Evolutionary conservation across 2,329 filamentous ascomycete species (phyloP), one percentile per base, ranked within the genome.

Genomic region (Cryoendolithus antarcticus): DNA sequence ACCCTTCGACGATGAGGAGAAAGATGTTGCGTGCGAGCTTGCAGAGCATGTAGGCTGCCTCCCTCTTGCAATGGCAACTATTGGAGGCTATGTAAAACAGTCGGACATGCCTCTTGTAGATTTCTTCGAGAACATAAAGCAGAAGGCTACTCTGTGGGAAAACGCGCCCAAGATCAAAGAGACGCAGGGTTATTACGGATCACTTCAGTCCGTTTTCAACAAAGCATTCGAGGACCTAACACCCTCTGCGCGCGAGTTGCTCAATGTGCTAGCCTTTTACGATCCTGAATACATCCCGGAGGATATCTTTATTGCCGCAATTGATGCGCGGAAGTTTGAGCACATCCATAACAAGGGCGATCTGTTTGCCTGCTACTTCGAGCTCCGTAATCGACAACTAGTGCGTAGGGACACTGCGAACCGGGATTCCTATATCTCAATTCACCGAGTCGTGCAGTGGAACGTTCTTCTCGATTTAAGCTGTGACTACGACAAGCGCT

Each of bases 31-130:
- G 5, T 27, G 13, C 7, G 12, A 6, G 6, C 7, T 36, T 11
- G 6, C 34, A n/a, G 11, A 21, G 6, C 7, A 9, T 6, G 12
- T 36, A 6, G 34, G 27, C 9, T 12, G 34, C 11, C 8, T 36
- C 8, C 34, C 34, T 7, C 12, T 36, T 7, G 34, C 34, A 9
- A 29, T 36, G 7, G 34, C 34, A 5, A 21, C 34, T 11, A 27
- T 36, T 15, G 34, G 34, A 9, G 34, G 34, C 6, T 36, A 36
- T 21, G 27, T 36, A 11, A 36, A 36, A 8, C 34, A 36, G 13
- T 21, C 7, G 6, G 6, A 21, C 5, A 36, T 36, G 11, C n/a
- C 11, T 8, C 21, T 24, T 8, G 34, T 11, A 6, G 24, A 36
- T 8, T 30, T 30, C 29, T 9, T 30, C 9, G 9, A 30, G 9